These are phyloP conservation scores for Exophiala sideris DNA, from an alignment of 2,329 filamentous ascomycete genomes.

Conservation along the genomic window DNA sequence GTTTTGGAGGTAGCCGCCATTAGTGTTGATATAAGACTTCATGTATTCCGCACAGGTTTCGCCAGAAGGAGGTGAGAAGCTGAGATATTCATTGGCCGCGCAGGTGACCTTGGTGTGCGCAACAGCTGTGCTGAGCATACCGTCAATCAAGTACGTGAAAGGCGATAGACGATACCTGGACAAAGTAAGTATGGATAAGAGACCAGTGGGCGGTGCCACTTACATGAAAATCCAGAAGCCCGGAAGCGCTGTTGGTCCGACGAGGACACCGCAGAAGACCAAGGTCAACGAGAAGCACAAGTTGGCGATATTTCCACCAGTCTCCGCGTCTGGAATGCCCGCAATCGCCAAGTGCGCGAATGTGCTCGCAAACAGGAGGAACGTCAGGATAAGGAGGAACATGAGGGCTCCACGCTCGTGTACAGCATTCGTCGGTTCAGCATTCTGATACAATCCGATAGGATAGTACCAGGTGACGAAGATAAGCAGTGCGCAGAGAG, in stretches of 20 bases:
- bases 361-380: slow-evolving; percentile 68
- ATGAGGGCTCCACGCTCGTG: slow-evolving; percentile 61
- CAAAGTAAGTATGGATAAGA: slow-evolving; percentile 42
- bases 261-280: slow-evolving; percentile 62
- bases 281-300: slow-evolving; percentile 58
- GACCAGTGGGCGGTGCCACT: slow-evolving; percentile 63
- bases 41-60: slow-evolving; percentile 62
- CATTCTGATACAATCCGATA: slow-evolving; percentile 47
- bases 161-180: slow-evolving; percentile 79
- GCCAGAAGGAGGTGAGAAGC: slow-evolving; percentile 59
- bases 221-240: slow-evolving; percentile 80
- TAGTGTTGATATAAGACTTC: slow-evolving; percentile 43
- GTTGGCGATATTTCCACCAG: slow-evolving; percentile 62
- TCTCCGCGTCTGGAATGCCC: slow-evolving; percentile 65
- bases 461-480: slow-evolving; percentile 69
- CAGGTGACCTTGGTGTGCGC: slow-evolving; percentile 66
- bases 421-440: slow-evolving; percentile 38
- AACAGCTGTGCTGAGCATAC: slow-evolving; percentile 67
- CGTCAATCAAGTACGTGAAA: slow-evolving; percentile 75
- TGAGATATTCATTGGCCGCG: slow-evolving; percentile 64
- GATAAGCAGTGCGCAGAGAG: slow-evolving; percentile 60
- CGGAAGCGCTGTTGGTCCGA: slow-evolving; percentile 56
- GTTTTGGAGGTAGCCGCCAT: slow-evolving; percentile 54
- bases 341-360: slow-evolving; percentile 73
- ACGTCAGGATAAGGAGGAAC: slow-evolving; percentile 61